Base-by-base conservation (phyloP, 1,284 basidiomycete species). In the Exobasidium rhododendri region DNA sequence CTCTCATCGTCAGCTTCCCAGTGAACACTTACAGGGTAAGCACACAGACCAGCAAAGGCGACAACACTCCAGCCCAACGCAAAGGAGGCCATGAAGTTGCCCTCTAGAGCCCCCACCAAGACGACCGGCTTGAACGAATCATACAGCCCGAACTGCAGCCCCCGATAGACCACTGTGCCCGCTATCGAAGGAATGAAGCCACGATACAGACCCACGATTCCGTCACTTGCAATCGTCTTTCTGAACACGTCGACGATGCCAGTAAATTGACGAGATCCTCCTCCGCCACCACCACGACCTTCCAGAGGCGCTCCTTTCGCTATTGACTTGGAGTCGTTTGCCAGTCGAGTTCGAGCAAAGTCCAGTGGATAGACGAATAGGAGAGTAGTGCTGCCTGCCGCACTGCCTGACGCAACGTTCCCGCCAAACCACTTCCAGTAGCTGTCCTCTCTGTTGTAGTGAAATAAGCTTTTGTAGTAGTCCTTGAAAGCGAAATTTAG, bases 301-400 rank as follows among this genome's bases (percentile, higher is more conserved):
- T n/a, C n/a, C n/a, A n/a, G n/a, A n/a, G n/a, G n/a, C 83, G 92
- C 92, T 40, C 35, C 35, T 80, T 85, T 85, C 85, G 91, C 92
- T 54, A 90, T 84, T 10, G 91, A 92, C 85, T 96, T 96, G 81
- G 90, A 90, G 80, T 97, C 93, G 82, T 94, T 94, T 81, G 93
- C 92, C 71, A 96, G 88, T 86, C 93, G 92, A 61, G 93, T 96
- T 89, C 93, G 92, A 69, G 93, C 93, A 79, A 92, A 94, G 79
- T 96, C 93, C 68, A 97, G 88, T 43, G 93, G 94, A 87, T 97
- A 96, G 82, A 96, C 93, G 82, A 97, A 96, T 81, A 97, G 88
- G 59, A 94, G 84, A 40, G 94, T 97, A 6, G 92, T 90, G 66
- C 92, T 92, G 88, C 92, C 92, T 81, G 92, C 92, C 73, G 89